Base-by-base conservation (phyloP, 179 eudicot species). In the Amaranthus tricolor region DNA sequence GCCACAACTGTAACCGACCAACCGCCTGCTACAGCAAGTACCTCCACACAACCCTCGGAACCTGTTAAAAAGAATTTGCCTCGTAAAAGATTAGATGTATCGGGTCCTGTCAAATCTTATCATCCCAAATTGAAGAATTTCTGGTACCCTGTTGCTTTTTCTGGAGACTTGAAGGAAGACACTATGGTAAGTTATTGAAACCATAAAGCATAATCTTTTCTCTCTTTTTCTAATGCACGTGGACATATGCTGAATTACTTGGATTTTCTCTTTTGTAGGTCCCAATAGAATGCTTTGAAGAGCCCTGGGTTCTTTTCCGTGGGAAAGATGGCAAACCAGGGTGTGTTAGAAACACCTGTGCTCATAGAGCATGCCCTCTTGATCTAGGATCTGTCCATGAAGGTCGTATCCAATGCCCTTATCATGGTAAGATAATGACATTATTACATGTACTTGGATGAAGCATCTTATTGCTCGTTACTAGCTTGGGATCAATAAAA, bases 321-420 rank as follows among this genome's bases (percentile, higher is more conserved):
- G 98, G 98, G 73, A 86, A 90, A 84, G 93, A 89, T 80, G 97
- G 98, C 20, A 76, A 83, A 71, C 93, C 97, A 0, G 97, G 98
- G 48, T 94, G 98, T 74, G 91, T 94, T 8, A 85, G 76, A 84
- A 89, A 94, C 82, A 94, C 98, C 5, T 94, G 98, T 77, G 98
- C 98, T 0, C 98, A 94, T 79, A 88, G 98, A 84, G 96, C 97
- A 63, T 94, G 98, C 80, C 98, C 98, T 77, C 97, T 94, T 79
- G 84, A 94, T 81, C 88, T 94, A 65, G 98, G 98, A 57, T 84
- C 98, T 53, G 87, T 94, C 24, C 92, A 89, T 20, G 91, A 94
- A 87, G 98, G 98, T 57, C 96, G 97, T 50, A 89, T 94, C 76
- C 90, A 84, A 77, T 94, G 98, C 78, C 97, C 98, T 51, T 94